Percentiles rank a stretch among this genome's conserved stretches.
phyloP scores from a whole-genome alignment of 2,329 filamentous ascomycete genomes.

The Coniochaeta ligniaria region DNA sequence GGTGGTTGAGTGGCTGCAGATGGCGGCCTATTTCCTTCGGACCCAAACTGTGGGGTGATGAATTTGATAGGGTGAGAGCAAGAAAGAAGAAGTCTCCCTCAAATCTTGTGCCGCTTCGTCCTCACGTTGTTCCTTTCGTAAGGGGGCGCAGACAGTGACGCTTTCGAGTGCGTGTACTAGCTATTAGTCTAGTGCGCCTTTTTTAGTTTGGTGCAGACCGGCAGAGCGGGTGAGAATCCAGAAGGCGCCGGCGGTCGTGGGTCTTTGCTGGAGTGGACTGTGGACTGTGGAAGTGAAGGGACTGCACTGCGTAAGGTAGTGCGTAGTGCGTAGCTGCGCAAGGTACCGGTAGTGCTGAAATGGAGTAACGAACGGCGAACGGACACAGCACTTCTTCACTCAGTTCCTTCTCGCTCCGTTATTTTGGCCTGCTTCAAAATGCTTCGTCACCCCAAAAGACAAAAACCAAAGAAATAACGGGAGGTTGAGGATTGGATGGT shows the following conservation, averaged over 20 bases:
- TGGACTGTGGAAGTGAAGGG: neutral
- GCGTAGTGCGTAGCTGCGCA: neutral
- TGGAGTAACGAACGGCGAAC: neutral
- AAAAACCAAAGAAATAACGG: neutral
- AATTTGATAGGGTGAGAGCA: neutral
- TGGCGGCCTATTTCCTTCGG: neutral
- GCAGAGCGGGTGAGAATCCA: neutral
- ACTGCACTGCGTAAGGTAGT: neutral
- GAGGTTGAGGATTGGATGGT: neutral
- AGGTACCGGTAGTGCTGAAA: neutral
- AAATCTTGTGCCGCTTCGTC: neutral
- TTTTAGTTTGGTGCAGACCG: neutral
- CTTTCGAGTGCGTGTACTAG: neutral
- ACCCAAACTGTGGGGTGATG: neutral
- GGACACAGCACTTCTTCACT: no score
- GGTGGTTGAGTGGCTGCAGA: neutral
- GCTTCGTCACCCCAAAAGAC: neutral
- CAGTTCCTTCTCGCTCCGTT: neutral
- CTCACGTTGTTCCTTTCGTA: neutral
- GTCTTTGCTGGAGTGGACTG: neutral
- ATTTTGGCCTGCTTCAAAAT: neutral
- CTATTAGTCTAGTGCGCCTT: neutral
- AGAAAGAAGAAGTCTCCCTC: neutral
- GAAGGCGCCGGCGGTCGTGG: neutral
- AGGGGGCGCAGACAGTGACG: neutral